Evolutionary conservation across 805 yeast genomes (phyloP).

Genomic region (Starmera amethionina): DNA sequence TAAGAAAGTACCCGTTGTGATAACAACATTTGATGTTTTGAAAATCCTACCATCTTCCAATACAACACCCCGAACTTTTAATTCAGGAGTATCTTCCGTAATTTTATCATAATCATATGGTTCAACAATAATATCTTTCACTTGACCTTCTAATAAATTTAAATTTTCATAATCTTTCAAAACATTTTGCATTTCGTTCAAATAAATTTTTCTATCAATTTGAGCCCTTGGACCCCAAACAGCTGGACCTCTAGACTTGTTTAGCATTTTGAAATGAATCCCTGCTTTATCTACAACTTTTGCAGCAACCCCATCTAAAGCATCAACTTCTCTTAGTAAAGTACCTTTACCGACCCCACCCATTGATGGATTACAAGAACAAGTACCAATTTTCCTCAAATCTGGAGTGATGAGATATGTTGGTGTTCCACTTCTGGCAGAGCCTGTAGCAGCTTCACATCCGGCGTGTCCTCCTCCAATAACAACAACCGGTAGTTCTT

Average conservation of each 20-base stretch:
- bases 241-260: conserved; percentile 85
- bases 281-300: conserved; percentile 89
- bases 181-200: conserved; percentile 66
- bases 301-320: conserved; percentile 87
- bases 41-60: conserved; percentile 57
- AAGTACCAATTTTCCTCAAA: conserved; percentile 71
- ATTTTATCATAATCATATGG: conserved; percentile 5
- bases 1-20: conserved; percentile 93
- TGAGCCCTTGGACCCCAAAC: conserved; percentile 99
- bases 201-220: conserved; percentile 77
- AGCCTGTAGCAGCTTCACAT: conserved; percentile 90
- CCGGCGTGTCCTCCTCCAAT: conserved; percentile 99
- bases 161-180: conserved; percentile 48
- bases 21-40: conserved; percentile 58
- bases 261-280: conserved; percentile 79
- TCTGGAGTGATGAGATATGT: conserved; percentile 75
- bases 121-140: conserved; percentile 73
- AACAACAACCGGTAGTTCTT: conserved; percentile 57
- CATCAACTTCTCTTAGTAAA: conserved; percentile 84
- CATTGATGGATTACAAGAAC: conserved; percentile 95
- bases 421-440: conserved; percentile 72
- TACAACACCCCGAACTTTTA: conserved; percentile 58
- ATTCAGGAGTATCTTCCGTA: conserved; percentile 3
- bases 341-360: conserved; percentile 99
- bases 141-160: conserved; percentile 55